Base-by-base conservation (phyloP, 805 yeast genomes). In the Grigorovia transvaalensis region DNA sequence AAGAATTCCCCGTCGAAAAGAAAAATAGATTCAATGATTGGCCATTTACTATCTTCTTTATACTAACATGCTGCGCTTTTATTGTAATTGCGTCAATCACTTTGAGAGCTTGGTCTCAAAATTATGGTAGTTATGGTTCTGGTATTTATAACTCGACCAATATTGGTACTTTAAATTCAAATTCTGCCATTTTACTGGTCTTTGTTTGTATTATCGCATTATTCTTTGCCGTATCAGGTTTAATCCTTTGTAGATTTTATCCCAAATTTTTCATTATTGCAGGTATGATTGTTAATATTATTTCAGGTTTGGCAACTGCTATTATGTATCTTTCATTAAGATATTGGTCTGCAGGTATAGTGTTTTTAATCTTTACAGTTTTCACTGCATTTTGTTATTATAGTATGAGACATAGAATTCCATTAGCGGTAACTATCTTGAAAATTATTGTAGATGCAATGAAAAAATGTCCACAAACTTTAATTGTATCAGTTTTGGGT, bases 291-390 rank as follows among this genome's bases (percentile, higher is more conserved):
- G 68, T 82, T 47, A 87, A 87, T 61, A 73, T 87, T 12, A 59
- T 81, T 1, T 66, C 86, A 52, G 88, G 91, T 2, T 59, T 88
- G 29, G 96, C 85, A 17, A 82, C 95, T 6, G 79, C 88, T 5
- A 82, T 89, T 57, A 83, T 79, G 67, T 86, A 85, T 62, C 74
- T 89, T 59, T 81, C 75, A 1, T 74, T 77, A 57, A 71, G 74
- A 35, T 85, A 86, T 67, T 88, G 83, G 73, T 82, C 91, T 4
- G 91, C 95, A 0, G 96, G 88, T 2, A 73, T 86, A 54, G 88
- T 84, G 41, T 84, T 83, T 57, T 69, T 85, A 56, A 74, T 83
- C 1, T 85, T 86, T 65, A 76, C 89, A 0, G 62, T 76, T 2
- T 66, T 84, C 50, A 75, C 82, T 23, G 87, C 86, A 8, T 80